Conservation (phyloP, 192 early-diverging fungal genomes). For the Coemansia sp. region DNA sequence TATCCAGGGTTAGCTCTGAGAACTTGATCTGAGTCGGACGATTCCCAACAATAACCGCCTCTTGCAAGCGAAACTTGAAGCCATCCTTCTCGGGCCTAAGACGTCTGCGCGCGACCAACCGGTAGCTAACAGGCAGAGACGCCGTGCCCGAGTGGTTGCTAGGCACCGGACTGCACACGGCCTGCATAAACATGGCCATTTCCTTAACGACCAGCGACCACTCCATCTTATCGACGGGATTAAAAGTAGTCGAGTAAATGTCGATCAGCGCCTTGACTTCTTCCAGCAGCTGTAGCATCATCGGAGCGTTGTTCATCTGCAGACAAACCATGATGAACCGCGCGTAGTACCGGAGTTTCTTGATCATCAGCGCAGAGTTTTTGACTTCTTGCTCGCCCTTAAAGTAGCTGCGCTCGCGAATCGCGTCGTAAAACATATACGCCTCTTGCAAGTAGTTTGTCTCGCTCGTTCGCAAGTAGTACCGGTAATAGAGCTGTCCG, state of each 20-base stretch:
- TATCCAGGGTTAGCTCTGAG: slow-evolving; percentile 94
- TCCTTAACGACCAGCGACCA: slow-evolving; percentile 85
- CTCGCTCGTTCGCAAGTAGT: slow-evolving; percentile 90
- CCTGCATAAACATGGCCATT: slow-evolving; percentile 84
- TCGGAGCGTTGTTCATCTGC: slow-evolving; percentile 72
- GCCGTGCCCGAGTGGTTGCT: slow-evolving; percentile 24
- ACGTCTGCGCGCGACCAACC: slow-evolving; percentile 23
- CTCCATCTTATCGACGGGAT: slow-evolving; percentile 87
- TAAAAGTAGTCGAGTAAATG: slow-evolving; percentile 84
- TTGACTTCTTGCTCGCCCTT: slow-evolving; percentile 91
- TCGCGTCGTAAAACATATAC: slow-evolving; percentile 95
- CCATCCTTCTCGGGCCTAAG: slow-evolving; percentile 34
- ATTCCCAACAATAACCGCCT: slow-evolving; percentile 96
- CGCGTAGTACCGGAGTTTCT: slow-evolving; percentile 97
- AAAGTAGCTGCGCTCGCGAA: slow-evolving; percentile 93
- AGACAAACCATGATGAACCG: slow-evolving; percentile 90
- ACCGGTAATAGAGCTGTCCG: slow-evolving; percentile 87
- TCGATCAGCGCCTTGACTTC: slow-evolving; percentile 86
- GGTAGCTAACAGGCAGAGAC: slow-evolving; percentile 31
- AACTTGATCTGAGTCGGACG: slow-evolving; percentile 97
- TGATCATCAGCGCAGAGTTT: slow-evolving; percentile 92
- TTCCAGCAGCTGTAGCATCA: slow-evolving; percentile 81
- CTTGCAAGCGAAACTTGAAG: slow-evolving; percentile 70
- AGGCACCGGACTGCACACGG: slow-evolving; percentile 56
- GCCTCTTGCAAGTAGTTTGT: slow-evolving; percentile 96